A percentile compares a stretch with the other conserved stretches of the same genome.
Conservation (phyloP, 1,284 basidiomycete genomes). For the Leccinum griseonigrum region DNA sequence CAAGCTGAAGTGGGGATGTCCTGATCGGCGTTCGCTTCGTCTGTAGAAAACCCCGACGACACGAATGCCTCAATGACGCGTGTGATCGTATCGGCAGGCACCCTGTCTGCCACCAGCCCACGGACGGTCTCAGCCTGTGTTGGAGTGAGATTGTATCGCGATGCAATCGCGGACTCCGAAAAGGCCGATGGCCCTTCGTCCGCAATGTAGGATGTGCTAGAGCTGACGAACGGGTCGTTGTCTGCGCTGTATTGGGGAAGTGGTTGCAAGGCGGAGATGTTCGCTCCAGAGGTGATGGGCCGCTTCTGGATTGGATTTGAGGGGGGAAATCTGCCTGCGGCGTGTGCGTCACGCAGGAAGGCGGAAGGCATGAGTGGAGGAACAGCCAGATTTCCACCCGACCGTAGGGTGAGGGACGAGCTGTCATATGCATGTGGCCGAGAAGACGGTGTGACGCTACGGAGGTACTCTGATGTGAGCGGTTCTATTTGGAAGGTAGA, state of each 20-base stretch:
- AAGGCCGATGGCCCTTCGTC: neutral
- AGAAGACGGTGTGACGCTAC: neutral
- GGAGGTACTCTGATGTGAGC: slow-evolving; percentile 6
- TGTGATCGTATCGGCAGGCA: slow-evolving; percentile 13
- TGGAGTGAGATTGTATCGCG: slow-evolving; percentile 9
- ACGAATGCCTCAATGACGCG: slow-evolving; percentile 17
- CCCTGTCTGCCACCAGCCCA: slow-evolving; percentile 6
- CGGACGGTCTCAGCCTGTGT: slow-evolving; percentile 15
- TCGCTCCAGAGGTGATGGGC: neutral
- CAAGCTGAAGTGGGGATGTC: neutral
- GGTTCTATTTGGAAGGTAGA: slow-evolving; percentile 2
- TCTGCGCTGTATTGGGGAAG: neutral
- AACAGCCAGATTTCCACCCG: neutral
- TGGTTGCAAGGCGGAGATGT: too few species aligned
- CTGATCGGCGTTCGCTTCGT: neutral
- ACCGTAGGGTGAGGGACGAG: neutral
- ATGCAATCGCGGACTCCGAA: neutral
- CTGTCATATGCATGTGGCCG: neutral
- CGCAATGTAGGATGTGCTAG: neutral
- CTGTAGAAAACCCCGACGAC: neutral
- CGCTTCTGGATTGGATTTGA: too few species aligned
- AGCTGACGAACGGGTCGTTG: too few species aligned
- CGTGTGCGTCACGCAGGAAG: slow-evolving; percentile 11
- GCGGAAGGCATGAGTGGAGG: slow-evolving; percentile 9
- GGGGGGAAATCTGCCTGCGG: neutral